Base-by-base conservation (phyloP, 164 flowering plant genomes). In the Annona cherimola region DNA sequence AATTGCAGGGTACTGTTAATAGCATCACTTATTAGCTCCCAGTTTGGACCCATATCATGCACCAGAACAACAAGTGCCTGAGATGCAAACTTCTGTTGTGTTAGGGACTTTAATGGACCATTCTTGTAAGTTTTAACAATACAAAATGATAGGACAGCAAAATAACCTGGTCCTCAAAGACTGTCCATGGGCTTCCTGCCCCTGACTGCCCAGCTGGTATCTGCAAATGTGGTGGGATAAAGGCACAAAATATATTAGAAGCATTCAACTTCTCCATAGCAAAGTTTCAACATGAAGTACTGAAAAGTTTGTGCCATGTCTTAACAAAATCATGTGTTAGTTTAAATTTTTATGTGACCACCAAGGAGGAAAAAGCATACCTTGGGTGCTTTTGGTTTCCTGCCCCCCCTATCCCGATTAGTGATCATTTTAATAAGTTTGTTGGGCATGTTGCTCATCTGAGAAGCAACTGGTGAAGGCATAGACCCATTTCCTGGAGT, bases 51-150 rank as follows among this genome's bases (percentile, higher is more conserved):
- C 94, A 96, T 84, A 76, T 96, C 98, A 85, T 93, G 99, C 44
- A 90, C 98, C 73, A 96, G 96, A 70, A 96, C 99, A 79, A 96
- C 89, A 82, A 96, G 98, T 63, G 98, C 98, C 99, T 96, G 77
- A 69, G 44, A 59, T 55, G 74, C 67, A 6, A 68, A 50, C 74
- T 46, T 18, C 14, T 12, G 74, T 60, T 7, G 50, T 62, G 19
- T 54, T 61, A n/a, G 26, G 12, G 43, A 44, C 16, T 26, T 71
- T 71, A 26, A 26, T n/a, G 18, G 9, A 11, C 2, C 20, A 8
- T 61, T 60, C 63, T 4, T 44, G 20, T 12, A 40, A 64, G 6
- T 16, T 63, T 18, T 42, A 11, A 35, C 54, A 46, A 18, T 39
- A 70, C 5, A 68, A 68, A 18, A 57, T 14, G 42, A 16, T 50